Evolutionary conservation across 2,329 filamentous ascomycete species (phyloP).

Genomic region (Podosphaera fusca): DNA sequence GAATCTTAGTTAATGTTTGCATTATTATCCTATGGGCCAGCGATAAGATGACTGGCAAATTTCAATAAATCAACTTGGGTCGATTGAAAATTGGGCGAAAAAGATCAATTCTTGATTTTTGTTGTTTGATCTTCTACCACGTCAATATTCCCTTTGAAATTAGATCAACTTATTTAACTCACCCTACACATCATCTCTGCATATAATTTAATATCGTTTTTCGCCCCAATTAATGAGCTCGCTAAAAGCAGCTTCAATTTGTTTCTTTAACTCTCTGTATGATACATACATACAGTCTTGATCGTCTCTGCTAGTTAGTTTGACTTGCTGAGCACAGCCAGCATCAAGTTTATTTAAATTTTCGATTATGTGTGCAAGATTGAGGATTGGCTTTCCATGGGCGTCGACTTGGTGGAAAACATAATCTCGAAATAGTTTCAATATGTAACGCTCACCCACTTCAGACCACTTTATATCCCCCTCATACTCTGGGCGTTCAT

Average conservation of each 20-base stretch:
- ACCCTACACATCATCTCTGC: too few relatives aligned
- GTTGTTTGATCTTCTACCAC: too few relatives aligned
- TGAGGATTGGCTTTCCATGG: constrained; percentile 59
- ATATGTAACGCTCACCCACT: constrained; percentile 71
- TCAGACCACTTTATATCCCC: constrained; percentile 67
- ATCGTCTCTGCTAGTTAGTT: constrained; percentile 70
- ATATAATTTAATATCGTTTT: constrained; percentile 4
- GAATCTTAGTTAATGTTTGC: too few relatives aligned
- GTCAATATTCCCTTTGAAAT: too few relatives aligned
- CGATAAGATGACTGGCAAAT: too few relatives aligned
- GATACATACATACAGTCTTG: constrained; percentile 72
- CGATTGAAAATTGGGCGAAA: too few relatives aligned
- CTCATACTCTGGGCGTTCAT: constrained; percentile 71
- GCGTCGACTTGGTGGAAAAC: constrained; percentile 90
- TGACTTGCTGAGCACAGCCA: constrained; percentile 66
- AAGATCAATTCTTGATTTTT: too few relatives aligned
- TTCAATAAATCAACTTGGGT: too few relatives aligned
- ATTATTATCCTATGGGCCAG: too few relatives aligned
- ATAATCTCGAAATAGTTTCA: constrained; percentile 91
- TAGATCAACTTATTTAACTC: too few relatives aligned
- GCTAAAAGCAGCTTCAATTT: constrained; percentile 31
- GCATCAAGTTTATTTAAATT: constrained; percentile 86
- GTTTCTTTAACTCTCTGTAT: constrained; percentile 68
- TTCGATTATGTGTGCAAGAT: constrained; percentile 67
- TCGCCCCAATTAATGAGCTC: constrained; percentile 21